A percentile compares a stretch with the other conserved stretches of the same genome.
These are phyloP conservation scores for Fusarium chlamydosporum DNA, from an alignment of 2,329 filamentous ascomycete species.

Conservation along the genomic window DNA sequence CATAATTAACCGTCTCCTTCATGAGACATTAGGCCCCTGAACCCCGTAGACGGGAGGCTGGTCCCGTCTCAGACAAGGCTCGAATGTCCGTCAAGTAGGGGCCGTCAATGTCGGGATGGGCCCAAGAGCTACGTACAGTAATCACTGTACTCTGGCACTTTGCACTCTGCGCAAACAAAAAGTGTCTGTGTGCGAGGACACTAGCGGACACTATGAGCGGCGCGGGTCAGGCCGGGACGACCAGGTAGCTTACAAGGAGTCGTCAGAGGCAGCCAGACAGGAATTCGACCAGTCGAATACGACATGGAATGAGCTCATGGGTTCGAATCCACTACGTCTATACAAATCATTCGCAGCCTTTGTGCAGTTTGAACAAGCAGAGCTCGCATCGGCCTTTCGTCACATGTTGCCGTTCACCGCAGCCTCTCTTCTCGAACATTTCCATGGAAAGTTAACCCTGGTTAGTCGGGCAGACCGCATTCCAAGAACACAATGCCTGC, in stretches of 20 bases:
- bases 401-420: constrained; percentile 28
- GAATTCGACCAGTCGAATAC: constrained; percentile 40
- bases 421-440: constrained; percentile 44
- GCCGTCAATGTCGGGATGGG: constrained; percentile 13
- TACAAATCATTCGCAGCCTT: constrained; percentile 22
- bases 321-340: constrained; percentile 12
- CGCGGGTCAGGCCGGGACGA: constrained; percentile 34
- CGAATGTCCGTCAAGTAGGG: constrained; percentile 29
- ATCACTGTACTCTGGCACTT: neutral
- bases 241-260: constrained; percentile 29
- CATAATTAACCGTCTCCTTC: constrained; percentile 16
- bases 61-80: constrained; percentile 37
- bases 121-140: constrained; percentile 8
- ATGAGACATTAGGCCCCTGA: constrained; percentile 29
- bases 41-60: constrained; percentile 41
- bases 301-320: constrained; percentile 26
- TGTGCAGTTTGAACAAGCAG: constrained; percentile 28
- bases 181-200: constrained; percentile 24
- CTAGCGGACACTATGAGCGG: constrained; percentile 37
- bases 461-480: constrained; percentile 33
- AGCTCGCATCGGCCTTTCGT: constrained; percentile 31
- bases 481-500: constrained; percentile 25
- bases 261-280: constrained; percentile 16
- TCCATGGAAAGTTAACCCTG: constrained; percentile 27
- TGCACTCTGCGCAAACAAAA: constrained; percentile 2